These are phyloP conservation scores for Camptophora hylomeconis DNA, from an alignment of 2,329 filamentous ascomycete species.

Conservation along the genomic window DNA sequence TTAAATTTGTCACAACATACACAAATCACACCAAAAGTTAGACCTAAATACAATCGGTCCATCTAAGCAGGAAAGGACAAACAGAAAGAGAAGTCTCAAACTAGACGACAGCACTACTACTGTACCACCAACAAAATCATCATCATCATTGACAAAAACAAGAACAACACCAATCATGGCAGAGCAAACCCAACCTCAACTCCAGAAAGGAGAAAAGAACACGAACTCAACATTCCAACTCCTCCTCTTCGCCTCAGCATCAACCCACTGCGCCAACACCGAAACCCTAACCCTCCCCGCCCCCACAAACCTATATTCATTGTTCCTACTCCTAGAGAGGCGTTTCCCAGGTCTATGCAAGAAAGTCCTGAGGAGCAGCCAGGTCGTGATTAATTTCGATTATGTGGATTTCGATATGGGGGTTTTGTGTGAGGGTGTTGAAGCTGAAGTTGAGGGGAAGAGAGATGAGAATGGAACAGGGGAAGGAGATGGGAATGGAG, in stretches of 20 bases:
- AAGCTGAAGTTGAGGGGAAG: neutral
- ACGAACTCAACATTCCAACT: slow-evolving; percentile 30
- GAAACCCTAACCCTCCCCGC: slow-evolving; percentile 27
- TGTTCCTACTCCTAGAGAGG: slow-evolving; percentile 27
- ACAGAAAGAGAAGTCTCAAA: neutral
- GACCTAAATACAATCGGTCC: neutral
- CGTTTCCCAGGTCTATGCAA: slow-evolving; percentile 28
- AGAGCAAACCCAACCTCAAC: slow-evolving; percentile 3
- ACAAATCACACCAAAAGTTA: neutral
- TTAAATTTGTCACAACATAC: too few species aligned
- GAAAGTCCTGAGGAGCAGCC: slow-evolving; percentile 27
- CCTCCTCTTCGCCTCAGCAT: slow-evolving; percentile 33
- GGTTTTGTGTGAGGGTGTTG: neutral
- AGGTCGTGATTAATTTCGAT: slow-evolving; percentile 29
- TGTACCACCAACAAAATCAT: slow-evolving; percentile 2
- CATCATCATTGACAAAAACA: too few species aligned
- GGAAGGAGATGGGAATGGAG: slow-evolving; percentile 5
- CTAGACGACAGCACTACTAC: neutral
- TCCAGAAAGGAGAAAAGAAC: slow-evolving; percentile 2
- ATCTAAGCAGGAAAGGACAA: neutral
- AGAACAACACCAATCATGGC: too few species aligned
- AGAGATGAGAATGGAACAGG: slow-evolving; percentile 1
- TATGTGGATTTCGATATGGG: slow-evolving; percentile 27
- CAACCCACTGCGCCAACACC: slow-evolving; percentile 26
- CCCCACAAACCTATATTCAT: slow-evolving; percentile 24